Evolutionary conservation across 2,329 filamentous ascomycete genomes (phyloP).

Genomic region (Colletotrichum tropicale): DNA sequence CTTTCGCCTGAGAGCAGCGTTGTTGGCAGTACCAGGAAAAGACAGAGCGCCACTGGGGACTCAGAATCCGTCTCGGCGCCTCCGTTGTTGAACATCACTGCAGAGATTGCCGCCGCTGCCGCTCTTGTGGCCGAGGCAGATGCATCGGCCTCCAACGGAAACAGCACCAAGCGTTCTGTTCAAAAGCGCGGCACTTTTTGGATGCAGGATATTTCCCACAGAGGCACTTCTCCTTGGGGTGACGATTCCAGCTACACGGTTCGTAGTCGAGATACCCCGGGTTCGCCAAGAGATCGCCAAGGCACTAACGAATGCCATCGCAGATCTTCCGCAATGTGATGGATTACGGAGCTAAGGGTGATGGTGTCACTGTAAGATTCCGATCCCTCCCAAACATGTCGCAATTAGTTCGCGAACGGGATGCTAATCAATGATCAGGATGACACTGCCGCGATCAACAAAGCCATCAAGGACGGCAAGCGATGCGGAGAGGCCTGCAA

Average conservation of each 20-base stretch:
- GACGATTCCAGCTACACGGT: not conserved
- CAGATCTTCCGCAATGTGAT: conserved; percentile 6
- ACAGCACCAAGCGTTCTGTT: not conserved
- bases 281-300: not conserved
- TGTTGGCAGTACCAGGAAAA: not conserved
- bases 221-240: not conserved
- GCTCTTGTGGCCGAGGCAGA: not conserved
- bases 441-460: conserved; percentile 45
- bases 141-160: not conserved
- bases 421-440: conserved; percentile 42
- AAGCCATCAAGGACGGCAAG: conserved; percentile 28
- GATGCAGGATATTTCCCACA: not conserved
- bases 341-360: conserved; percentile 60
- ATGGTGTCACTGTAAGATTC: conserved; percentile 59
- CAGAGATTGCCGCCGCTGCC: not conserved
- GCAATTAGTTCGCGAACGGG: not conserved
- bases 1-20: not conserved
- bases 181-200: not conserved
- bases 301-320: not conserved
- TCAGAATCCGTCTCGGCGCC: not conserved
- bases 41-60: not conserved
- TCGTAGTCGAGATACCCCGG: not conserved
- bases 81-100: not conserved
- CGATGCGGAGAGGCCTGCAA: conserved; percentile 17
- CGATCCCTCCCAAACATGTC: not conserved